Conservation (phyloP, 805 yeast species). For the Zygosaccharomyces siamensis region DNA sequence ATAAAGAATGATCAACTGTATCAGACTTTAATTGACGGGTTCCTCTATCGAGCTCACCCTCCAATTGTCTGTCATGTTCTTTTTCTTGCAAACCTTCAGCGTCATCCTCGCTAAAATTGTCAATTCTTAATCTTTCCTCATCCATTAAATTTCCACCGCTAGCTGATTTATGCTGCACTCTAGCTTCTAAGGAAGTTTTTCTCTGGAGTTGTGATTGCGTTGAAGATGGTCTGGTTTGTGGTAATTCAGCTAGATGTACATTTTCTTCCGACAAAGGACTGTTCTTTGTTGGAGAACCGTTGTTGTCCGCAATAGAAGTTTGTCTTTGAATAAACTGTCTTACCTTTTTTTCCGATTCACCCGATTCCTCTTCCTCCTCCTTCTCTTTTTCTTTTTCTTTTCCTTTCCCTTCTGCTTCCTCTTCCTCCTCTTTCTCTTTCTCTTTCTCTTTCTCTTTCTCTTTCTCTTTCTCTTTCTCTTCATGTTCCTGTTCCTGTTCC, state of each 20-base stretch:
- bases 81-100: slow-evolving; percentile 15
- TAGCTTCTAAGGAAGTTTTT: slow-evolving; percentile 26
- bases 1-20: background rate
- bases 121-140: slow-evolving; percentile 21
- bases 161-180: slow-evolving; percentile 12
- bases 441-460: no score
- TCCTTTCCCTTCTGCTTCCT: no score
- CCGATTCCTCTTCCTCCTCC: background rate
- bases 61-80: slow-evolving; percentile 7
- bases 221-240: slow-evolving; percentile 13
- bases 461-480: no score
- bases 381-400: no score
- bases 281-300: slow-evolving; percentile 30
- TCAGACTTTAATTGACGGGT: background rate
- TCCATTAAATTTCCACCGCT: slow-evolving; percentile 3
- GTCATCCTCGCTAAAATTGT: slow-evolving; percentile 24
- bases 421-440: no score
- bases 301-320: slow-evolving; percentile 33
- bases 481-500: no score
- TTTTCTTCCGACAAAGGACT: slow-evolving; percentile 19
- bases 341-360: slow-evolving; percentile 6
- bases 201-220: slow-evolving; percentile 14
- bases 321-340: slow-evolving; percentile 20
- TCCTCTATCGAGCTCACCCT: slow-evolving; percentile 3
- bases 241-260: slow-evolving; percentile 32